These are phyloP conservation scores for Starmerella khaoyaiensis DNA, from an alignment of 805 yeast species.

Conservation along the genomic window DNA sequence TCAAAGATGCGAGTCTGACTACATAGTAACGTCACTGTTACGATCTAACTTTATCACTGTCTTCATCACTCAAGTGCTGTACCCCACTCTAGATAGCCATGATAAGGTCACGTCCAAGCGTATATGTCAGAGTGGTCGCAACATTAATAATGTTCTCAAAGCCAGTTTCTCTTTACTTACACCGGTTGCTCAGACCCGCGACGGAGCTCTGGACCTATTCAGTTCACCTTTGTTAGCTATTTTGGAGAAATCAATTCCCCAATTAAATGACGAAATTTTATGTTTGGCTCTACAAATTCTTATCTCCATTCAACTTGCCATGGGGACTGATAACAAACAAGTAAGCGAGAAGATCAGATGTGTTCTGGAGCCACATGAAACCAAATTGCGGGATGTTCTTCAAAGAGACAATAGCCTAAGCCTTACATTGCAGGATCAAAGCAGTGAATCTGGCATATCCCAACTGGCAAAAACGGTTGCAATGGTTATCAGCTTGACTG, in stretches of 20 bases:
- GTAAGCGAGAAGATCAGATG: constrained; percentile 42
- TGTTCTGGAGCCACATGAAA: constrained; percentile 39
- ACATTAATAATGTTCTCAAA: constrained; percentile 29
- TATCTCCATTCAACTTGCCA: constrained; percentile 50
- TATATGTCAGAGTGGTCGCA: neutral
- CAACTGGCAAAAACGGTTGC: constrained; percentile 4
- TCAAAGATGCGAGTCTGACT: constrained; percentile 37
- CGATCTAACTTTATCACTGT: constrained; percentile 53
- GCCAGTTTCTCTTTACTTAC: constrained; percentile 55
- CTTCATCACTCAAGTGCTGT: constrained; percentile 35
- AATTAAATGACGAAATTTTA: constrained; percentile 47
- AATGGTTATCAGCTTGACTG: constrained; percentile 1
- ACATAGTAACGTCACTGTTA: constrained; percentile 47
- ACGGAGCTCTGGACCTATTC: constrained; percentile 64
- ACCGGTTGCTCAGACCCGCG: constrained; percentile 60
- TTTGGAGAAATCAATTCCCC: constrained; percentile 44
- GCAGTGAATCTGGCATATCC: constrained; percentile 1
- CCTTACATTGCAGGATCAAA: constrained; percentile 3
- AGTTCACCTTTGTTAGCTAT: constrained; percentile 60
- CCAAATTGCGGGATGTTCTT: constrained; percentile 1
- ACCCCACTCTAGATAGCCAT: constrained; percentile 25
- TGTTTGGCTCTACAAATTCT: constrained; percentile 65
- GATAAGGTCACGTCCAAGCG: neutral
- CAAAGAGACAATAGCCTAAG: constrained; percentile 5
- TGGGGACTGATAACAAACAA: constrained; percentile 61